A percentile compares a stretch with the other conserved stretches of the same genome.
phyloP scores from a whole-genome alignment of 1,284 basidiomycete genomes.

The Puccinia brachypodii region DNA sequence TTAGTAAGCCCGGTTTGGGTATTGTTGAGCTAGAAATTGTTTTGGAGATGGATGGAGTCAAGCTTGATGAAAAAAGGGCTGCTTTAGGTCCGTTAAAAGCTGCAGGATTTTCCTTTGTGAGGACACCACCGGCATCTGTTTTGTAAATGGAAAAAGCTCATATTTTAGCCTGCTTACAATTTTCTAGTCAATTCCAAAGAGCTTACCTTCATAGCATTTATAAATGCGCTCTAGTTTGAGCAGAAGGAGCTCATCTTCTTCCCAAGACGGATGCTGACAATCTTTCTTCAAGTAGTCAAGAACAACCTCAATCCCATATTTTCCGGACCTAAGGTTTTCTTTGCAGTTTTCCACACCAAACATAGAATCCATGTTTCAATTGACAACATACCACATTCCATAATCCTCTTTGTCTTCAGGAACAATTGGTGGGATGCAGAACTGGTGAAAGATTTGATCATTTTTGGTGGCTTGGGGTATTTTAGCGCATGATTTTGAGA shows the following conservation, averaged over 20 bases:
- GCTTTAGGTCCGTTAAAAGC: no score
- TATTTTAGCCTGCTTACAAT: neutral
- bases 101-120: no score
- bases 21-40: neutral
- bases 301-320: neutral
- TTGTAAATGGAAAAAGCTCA: neutral
- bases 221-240: neutral
- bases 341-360: slow-evolving; percentile 13
- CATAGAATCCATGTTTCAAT: slow-evolving; percentile 1
- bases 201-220: neutral
- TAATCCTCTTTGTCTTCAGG: slow-evolving; percentile 2
- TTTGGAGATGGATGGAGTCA: neutral
- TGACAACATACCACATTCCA: slow-evolving; percentile 20
- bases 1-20: no score
- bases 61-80: neutral
- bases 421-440: neutral
- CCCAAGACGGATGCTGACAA: slow-evolving; percentile 4
- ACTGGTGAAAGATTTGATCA: neutral
- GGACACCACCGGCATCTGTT: no score
- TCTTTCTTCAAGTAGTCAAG: slow-evolving; percentile 10
- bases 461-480: neutral
- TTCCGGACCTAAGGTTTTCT: neutral
- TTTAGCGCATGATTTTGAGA: neutral
- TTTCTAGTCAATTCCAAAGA: neutral
- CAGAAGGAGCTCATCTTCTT: neutral